Percentiles rank a stretch among this genome's conserved stretches.
Conservation (phyloP, 352 stramenopile genomes). For the Globisporangium yorkense region DNA sequence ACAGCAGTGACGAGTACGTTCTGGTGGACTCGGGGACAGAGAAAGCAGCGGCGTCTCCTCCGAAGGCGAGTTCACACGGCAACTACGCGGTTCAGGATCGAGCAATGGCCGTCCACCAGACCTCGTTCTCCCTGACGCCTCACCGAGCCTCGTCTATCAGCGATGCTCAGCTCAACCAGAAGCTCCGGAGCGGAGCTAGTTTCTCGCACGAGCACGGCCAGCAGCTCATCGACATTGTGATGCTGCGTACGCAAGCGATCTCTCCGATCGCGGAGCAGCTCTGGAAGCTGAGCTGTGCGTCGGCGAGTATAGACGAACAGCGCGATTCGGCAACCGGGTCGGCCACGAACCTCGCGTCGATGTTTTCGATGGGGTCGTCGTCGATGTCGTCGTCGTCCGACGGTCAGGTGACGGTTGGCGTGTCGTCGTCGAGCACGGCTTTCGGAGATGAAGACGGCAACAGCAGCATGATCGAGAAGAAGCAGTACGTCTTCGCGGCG, state of each 20-base stretch:
- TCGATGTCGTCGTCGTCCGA: conserved; percentile 38
- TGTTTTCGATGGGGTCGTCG: conserved; percentile 54
- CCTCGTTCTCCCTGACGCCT: background rate
- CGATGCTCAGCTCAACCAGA: background rate
- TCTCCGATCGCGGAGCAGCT: conserved; percentile 55
- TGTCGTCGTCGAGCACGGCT: conserved; percentile 22
- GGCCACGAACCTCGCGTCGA: conserved; percentile 38
- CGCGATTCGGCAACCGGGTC: conserved; percentile 19
- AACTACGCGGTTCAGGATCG: background rate
- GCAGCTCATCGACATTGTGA: conserved; percentile 60
- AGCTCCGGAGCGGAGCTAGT: conserved; percentile 1
- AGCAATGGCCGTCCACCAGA: background rate
- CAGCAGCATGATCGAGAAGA: conserved; percentile 24
- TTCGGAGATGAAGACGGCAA: conserved; percentile 25
- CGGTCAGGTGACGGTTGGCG: conserved; percentile 22
- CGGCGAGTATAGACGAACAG: background rate
- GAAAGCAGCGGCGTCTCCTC: conserved; percentile 6
- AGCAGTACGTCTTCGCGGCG: conserved; percentile 52
- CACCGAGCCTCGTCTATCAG: background rate
- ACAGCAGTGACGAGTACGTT: conserved; percentile 65
- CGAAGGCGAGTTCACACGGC: background rate
- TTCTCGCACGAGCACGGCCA: conserved; percentile 45
- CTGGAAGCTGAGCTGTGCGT: conserved; percentile 35
- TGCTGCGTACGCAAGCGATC: conserved; percentile 59
- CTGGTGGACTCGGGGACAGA: conserved; percentile 45